phyloP scores from a whole-genome alignment of 2,329 filamentous ascomycete species.

The Colletotrichum scovillei region DNA sequence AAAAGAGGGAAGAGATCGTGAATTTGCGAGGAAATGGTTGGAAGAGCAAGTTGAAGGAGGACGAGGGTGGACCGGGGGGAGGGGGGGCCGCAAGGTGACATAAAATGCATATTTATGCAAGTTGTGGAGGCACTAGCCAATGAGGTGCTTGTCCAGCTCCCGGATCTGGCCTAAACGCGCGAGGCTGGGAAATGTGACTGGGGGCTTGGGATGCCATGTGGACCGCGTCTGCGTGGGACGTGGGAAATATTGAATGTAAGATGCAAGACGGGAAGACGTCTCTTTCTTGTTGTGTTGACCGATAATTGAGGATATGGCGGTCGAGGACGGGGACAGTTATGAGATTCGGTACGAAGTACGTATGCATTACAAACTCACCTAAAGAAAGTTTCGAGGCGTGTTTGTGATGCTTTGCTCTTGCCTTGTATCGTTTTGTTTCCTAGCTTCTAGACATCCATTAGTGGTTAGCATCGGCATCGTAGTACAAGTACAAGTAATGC shows the following conservation, averaged over 20 bases:
- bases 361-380: conserved; percentile 10
- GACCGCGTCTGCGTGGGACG: conserved; percentile 5
- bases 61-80: conserved; percentile 1
- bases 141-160: background rate
- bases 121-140: conserved; percentile 18
- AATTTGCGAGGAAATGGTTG: conserved; percentile 38
- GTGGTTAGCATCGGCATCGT: background rate
- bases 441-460: background rate
- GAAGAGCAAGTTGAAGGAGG: conserved; percentile 31
- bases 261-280: conserved; percentile 25
- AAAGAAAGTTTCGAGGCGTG: background rate
- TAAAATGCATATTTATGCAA: conserved; percentile 37
- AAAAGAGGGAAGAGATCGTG: conserved; percentile 44
- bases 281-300: background rate
- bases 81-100: conserved; percentile 14
- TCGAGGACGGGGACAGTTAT: background rate
- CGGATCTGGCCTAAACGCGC: conserved; percentile 26
- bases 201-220: conserved; percentile 16
- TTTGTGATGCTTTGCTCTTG: background rate
- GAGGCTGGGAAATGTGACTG: conserved; percentile 33
- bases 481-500: background rate
- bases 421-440: background rate
- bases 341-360: too few species aligned
- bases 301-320: background rate
- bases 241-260: conserved; percentile 13